Base-by-base conservation (phyloP, 345 rosid species). In the Corchorus capsularis region DNA sequence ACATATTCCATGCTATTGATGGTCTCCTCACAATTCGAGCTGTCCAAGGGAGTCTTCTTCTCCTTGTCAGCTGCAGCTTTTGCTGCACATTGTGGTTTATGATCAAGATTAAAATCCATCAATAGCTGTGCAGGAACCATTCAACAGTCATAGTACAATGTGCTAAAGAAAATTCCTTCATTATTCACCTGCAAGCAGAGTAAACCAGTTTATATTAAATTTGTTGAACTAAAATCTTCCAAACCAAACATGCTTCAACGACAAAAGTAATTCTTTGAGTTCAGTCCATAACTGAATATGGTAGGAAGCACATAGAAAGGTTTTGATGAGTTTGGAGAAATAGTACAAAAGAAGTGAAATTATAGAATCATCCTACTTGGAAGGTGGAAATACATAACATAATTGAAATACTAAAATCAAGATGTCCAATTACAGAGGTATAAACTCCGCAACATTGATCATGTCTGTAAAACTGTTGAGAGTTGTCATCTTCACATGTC, bases 41-140 rank as follows among this genome's bases (percentile, higher is more conserved):
- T 81, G 57, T 64, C 83, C 32, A 60, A 63, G 63, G 72, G 72
- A 73, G 55, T 75, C 17, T 57, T 79, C 63, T 77, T 77, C 72
- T 85, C 91, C 32, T 74, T 65, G 57, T 81, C 84, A 55, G 84
- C 68, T 61, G 80, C 77, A 73, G 69, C 78, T 49, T 71, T 80
- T 52, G 79, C 67, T 4, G 77, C 27, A 72, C 62, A 72, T 9
- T 17, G 59, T 47, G 75, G 81, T 56, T 78, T 80, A 59, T 17
- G 67, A 20, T 81, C 87, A 50, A 78, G 80, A 64, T 82, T 81
- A 73, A 82, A 47, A 72, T 88, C 91, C 86, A 82, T 85, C 53
- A 43, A 16, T 75, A 75, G 55, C 65, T 81, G 80, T 62, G 81
- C 76, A 73, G 83, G 71, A 74, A 74, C 81, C 89, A 87, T 75